A percentile compares a stretch with the other conserved stretches of the same genome.
phyloP scores from a whole-genome alignment of 345 rosid species.

The Sapria himalayana region DNA sequence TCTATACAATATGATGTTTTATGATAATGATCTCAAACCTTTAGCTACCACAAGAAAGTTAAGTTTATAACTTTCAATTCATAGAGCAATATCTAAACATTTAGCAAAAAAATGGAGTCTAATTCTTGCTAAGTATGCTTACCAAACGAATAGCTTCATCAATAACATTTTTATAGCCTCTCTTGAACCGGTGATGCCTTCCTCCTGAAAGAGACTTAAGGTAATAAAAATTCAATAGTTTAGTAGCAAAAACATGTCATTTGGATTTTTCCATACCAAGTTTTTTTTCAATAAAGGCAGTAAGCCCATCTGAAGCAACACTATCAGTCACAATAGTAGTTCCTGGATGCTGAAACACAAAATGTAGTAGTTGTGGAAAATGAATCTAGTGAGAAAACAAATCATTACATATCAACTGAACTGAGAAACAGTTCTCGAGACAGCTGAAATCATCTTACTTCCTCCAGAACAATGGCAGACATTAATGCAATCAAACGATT shows the following conservation, averaged over 20 bases:
- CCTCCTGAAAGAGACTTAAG: conserved; percentile 33
- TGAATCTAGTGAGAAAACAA: neutral
- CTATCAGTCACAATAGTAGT: conserved; percentile 92
- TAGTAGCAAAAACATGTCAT: neutral
- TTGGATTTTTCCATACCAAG: conserved; percentile 36
- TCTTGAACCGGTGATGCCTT: conserved; percentile 85
- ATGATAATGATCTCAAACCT: too few species aligned
- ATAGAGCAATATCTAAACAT: too few species aligned
- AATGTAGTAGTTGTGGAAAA: neutral
- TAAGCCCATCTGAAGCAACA: conserved; percentile 91
- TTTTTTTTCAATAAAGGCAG: conserved; percentile 67
- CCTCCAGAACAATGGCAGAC: conserved; percentile 89
- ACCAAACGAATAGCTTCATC: conserved; percentile 95
- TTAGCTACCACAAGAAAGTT: too few species aligned
- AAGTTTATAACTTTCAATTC: too few species aligned
- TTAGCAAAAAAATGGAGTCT: too few species aligned
- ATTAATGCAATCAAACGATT: conserved; percentile 79
- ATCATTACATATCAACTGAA: too few species aligned
- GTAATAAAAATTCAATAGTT: conserved; percentile 4
- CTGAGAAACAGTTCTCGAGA: conserved; percentile 3
- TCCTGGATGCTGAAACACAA: conserved; percentile 62
- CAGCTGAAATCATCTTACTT: conserved; percentile 29
- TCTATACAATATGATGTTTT: too few species aligned
- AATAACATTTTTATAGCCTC: conserved; percentile 93
- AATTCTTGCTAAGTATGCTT: too few species aligned